Conservation (phyloP, 495 filamentous ascomycete species). For the Penicillium cataractarum region DNA sequence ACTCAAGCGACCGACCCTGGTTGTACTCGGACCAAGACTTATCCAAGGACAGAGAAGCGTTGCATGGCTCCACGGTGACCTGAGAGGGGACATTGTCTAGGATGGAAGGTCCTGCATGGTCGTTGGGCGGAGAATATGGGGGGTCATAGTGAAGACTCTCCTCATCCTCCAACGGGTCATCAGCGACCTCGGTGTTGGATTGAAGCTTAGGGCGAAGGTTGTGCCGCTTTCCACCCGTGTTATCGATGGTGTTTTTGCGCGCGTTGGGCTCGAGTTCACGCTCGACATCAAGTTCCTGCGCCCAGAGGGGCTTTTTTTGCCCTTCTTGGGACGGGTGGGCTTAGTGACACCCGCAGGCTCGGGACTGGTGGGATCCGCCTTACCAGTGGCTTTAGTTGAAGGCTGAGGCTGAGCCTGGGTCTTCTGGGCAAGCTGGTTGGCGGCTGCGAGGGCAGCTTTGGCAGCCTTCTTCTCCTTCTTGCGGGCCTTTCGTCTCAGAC, state of each 20-base stretch:
- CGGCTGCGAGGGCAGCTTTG: neutral
- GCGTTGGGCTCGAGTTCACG: neutral
- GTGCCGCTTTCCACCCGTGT: neutral
- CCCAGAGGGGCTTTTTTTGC: neutral
- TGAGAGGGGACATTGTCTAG: neutral
- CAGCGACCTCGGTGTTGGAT: neutral
- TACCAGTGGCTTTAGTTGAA: neutral
- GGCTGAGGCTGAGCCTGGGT: neutral
- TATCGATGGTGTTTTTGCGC: neutral
- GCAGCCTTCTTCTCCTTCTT: slow-evolving; percentile 28
- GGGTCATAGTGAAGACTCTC: neutral
- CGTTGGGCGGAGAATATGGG: neutral
- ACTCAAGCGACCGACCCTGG: neutral
- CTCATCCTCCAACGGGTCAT: neutral
- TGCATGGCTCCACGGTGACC: neutral
- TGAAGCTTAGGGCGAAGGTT: neutral
- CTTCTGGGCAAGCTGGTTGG: neutral
- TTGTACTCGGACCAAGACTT: neutral
- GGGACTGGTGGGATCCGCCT: neutral
- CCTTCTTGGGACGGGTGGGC: neutral
- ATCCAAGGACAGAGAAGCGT: neutral
- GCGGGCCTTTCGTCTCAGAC: slow-evolving; percentile 18
- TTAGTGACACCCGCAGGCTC: neutral
- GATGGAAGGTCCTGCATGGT: neutral
- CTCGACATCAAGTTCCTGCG: neutral